A percentile compares a stretch with the other conserved stretches of the same genome.
These are phyloP conservation scores for Colletotrichum sp. DNA, from an alignment of 2,329 filamentous ascomycete species.

Conservation along the genomic window DNA sequence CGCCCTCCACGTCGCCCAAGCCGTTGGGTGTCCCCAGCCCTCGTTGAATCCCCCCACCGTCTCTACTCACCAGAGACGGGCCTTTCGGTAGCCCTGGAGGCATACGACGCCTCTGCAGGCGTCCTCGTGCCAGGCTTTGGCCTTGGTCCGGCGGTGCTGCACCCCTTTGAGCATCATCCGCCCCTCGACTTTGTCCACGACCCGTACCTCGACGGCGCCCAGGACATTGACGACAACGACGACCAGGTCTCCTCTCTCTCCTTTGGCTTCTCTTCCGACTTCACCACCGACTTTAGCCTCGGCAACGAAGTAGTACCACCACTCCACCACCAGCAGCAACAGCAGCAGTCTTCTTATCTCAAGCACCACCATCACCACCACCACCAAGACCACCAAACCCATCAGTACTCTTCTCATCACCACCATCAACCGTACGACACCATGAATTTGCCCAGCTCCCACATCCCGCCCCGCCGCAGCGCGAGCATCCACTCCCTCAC, in stretches of 20 bases:
- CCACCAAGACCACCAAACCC: constrained; percentile 27
- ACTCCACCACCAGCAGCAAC: constrained; percentile 25
- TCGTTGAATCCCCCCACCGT: not conserved
- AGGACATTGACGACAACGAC: not conserved
- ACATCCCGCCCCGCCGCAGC: constrained; percentile 22
- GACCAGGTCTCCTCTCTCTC: constrained; percentile 24
- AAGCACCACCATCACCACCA: constrained; percentile 23
- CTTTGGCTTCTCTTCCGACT: constrained; percentile 25
- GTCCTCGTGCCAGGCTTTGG: constrained; percentile 37
- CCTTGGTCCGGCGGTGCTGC: constrained; percentile 35
- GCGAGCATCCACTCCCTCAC: constrained; percentile 21
- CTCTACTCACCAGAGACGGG: constrained; percentile 23
- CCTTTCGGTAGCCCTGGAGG: constrained; percentile 37
- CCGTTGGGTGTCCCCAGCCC: not conserved
- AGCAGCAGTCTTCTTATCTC: constrained; percentile 1
- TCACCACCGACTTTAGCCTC: constrained; percentile 2
- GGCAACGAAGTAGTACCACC: not conserved
- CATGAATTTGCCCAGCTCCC: constrained; percentile 23
- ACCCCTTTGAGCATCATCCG: constrained; percentile 19
- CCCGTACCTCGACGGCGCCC: constrained; percentile 2
- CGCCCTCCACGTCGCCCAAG: not conserved
- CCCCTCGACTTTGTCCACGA: constrained; percentile 14
- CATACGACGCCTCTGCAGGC: constrained; percentile 35
- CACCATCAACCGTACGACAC: constrained; percentile 20
- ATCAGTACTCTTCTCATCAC: constrained; percentile 21